Evolutionary conservation across 129 eudicot genomes (phyloP).

Genomic region (Lactuca sativa): DNA sequence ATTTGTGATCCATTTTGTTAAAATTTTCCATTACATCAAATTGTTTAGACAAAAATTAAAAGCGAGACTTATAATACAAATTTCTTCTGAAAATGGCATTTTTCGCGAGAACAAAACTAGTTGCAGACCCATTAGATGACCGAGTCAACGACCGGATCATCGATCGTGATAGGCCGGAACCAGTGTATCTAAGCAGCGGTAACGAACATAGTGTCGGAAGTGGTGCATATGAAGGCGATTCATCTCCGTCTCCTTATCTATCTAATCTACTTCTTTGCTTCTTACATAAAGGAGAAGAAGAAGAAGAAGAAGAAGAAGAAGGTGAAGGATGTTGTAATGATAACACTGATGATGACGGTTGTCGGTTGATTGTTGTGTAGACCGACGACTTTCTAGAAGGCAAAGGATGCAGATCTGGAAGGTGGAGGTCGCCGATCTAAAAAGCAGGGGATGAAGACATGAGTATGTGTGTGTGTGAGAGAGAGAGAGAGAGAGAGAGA

Average conservation of each 20-base stretch:
- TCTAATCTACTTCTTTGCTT: slow-evolving; percentile 57
- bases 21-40: too few species aligned
- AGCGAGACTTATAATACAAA: neutral
- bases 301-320: too few species aligned
- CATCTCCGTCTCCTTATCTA: slow-evolving; percentile 38
- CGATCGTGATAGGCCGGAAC: slow-evolving; percentile 27
- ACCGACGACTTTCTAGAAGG: slow-evolving; percentile 32
- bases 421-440: too few species aligned
- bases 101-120: slow-evolving; percentile 40
- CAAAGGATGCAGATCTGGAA: too few species aligned
- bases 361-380: neutral
- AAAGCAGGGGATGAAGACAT: too few species aligned
- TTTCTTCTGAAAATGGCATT: slow-evolving; percentile 31
- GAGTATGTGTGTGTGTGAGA: too few species aligned
- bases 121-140: slow-evolving; percentile 66
- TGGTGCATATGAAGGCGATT: slow-evolving; percentile 21
- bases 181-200: slow-evolving; percentile 48
- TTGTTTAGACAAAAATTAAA: neutral
- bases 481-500: too few species aligned
- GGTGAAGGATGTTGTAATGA: neutral
- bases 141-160: slow-evolving; percentile 54
- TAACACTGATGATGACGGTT: neutral
- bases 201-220: slow-evolving; percentile 49
- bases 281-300: slow-evolving; percentile 6
- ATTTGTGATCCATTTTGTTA: too few species aligned